phyloP scores from a whole-genome alignment of 306 rosid species.

The Cicer cuneatum region DNA sequence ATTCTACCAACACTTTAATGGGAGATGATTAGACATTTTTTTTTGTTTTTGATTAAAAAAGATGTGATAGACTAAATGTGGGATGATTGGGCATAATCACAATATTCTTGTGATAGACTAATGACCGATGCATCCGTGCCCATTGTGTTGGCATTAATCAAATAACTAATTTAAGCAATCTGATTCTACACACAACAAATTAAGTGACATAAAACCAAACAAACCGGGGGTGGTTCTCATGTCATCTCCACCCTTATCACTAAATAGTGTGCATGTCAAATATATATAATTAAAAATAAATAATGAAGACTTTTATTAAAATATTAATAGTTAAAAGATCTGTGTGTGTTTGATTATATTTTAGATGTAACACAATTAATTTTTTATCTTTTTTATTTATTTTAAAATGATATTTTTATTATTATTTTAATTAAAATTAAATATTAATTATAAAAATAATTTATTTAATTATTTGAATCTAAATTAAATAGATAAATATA shows the following conservation, averaged over 20 bases:
- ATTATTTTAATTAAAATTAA: too few species aligned
- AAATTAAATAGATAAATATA: background rate
- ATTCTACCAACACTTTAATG: constrained; percentile 28
- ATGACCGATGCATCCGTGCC: constrained; percentile 25
- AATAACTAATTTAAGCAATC: constrained; percentile 37
- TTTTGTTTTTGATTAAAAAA: too few species aligned
- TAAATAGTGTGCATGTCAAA: background rate
- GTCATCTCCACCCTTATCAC: constrained; percentile 52
- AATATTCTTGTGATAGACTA: constrained; percentile 36
- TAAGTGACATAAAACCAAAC: constrained; percentile 51
- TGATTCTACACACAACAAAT: constrained; percentile 40
- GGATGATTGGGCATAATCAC: constrained; percentile 49
- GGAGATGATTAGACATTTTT: too few species aligned
- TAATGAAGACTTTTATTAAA: too few species aligned
- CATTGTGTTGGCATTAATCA: constrained; percentile 35
- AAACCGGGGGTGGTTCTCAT: constrained; percentile 54
- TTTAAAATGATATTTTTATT: too few species aligned
- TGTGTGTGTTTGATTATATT: too few species aligned
- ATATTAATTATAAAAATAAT: too few species aligned
- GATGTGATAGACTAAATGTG: too few species aligned
- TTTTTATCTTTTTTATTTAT: too few species aligned
- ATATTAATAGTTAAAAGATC: too few species aligned
- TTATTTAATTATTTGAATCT: too few species aligned
- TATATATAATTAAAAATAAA: background rate
- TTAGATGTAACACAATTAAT: too few species aligned